phyloP scores from a whole-genome alignment of 495 filamentous ascomycete species.

The Daldinia concentrica region DNA sequence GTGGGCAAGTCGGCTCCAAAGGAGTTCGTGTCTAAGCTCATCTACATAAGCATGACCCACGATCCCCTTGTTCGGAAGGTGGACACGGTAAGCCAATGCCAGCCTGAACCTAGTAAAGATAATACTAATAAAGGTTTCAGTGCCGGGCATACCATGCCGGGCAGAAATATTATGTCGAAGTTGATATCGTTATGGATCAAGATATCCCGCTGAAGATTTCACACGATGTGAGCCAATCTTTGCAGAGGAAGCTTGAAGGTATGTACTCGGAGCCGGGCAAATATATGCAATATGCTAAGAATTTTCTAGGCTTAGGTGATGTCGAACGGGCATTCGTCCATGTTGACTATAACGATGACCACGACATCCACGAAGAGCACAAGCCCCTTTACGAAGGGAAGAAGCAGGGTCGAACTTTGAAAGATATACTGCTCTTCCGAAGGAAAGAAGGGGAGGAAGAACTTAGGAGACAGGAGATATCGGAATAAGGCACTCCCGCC shows the following conservation, averaged over 20 bases:
- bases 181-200: conserved; percentile 67
- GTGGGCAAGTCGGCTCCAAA: conserved; percentile 64
- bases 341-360: conserved; percentile 62
- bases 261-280: background rate
- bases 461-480: conserved; percentile 7
- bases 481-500: background rate
- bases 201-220: conserved; percentile 58
- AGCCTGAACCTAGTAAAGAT: background rate
- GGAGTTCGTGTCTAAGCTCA: conserved; percentile 65
- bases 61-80: conserved; percentile 62
- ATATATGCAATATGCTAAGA: conserved; percentile 12
- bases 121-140: conserved; percentile 33
- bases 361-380: conserved; percentile 62
- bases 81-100: conserved; percentile 54
- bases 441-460: conserved; percentile 46
- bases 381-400: conserved; percentile 61
- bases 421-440: conserved; percentile 52
- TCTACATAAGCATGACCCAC: conserved; percentile 66
- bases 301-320: conserved; percentile 50
- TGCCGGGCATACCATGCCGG: conserved; percentile 66
- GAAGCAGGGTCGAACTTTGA: conserved; percentile 45
- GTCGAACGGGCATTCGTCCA: conserved; percentile 67
- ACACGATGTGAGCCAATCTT: conserved; percentile 63
- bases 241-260: conserved; percentile 66
- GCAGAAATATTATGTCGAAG: conserved; percentile 65